Evolutionary conservation across 176 grass and related monocot genomes (phyloP).

Genomic region (Olyra latifolia): DNA sequence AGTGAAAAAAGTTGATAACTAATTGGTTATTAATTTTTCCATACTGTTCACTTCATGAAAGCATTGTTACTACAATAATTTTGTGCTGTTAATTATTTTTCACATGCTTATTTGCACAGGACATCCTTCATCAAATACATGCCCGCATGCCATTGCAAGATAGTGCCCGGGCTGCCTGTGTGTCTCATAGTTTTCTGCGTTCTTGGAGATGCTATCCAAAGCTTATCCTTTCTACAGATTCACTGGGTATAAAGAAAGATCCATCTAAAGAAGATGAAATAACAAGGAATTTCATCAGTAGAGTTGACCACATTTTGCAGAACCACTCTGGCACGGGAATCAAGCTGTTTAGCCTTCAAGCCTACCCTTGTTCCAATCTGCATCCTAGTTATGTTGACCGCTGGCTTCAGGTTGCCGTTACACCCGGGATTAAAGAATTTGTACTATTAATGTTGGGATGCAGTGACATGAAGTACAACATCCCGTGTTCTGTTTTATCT

Average conservation of each 20-base stretch:
- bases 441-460: background rate
- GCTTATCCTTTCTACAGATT: background rate
- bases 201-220: slow-evolving; percentile 18
- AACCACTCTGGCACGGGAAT: slow-evolving; percentile 12
- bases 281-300: background rate
- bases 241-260: background rate
- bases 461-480: slow-evolving; percentile 1
- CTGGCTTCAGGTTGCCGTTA: background rate
- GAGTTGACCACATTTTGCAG: slow-evolving; percentile 20
- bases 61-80: background rate
- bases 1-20: background rate
- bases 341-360: background rate
- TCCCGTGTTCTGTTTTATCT: slow-evolving; percentile 19
- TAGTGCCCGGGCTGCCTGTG: slow-evolving; percentile 4
- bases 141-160: slow-evolving; percentile 15
- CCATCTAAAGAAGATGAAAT: background rate
- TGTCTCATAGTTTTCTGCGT: background rate
- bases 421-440: slow-evolving; percentile 6
- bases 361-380: background rate
- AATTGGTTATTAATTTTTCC: background rate
- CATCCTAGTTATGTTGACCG: slow-evolving; percentile 15
- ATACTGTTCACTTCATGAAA: background rate
- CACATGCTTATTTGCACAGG: background rate
- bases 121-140: slow-evolving; percentile 10
- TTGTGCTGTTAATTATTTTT: background rate